A percentile compares a stretch with the other conserved stretches of the same genome.
Conservation (phyloP, 2,329 filamentous ascomycete genomes). For the Aureobasidium uvarum region DNA sequence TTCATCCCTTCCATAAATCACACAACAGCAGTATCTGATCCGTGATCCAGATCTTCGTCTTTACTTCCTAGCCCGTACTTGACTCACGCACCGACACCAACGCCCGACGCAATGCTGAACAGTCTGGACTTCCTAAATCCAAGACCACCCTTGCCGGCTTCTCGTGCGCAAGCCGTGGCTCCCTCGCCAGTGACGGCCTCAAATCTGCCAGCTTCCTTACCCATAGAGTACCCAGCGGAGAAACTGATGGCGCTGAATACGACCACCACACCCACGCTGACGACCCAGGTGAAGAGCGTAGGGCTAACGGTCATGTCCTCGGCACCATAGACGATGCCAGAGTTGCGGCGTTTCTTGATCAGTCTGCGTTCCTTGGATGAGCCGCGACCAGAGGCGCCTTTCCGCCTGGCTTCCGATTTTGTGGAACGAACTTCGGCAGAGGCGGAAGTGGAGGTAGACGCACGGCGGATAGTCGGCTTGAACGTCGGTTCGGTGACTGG, state of each 20-base stretch:
- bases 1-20: background rate
- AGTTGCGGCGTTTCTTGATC: slow-evolving; percentile 46
- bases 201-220: slow-evolving; percentile 56
- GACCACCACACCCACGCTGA: slow-evolving; percentile 63
- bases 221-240: slow-evolving; percentile 62
- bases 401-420: slow-evolving; percentile 47
- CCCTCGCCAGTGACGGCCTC: slow-evolving; percentile 43
- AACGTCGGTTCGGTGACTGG: slow-evolving; percentile 36
- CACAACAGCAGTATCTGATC: background rate
- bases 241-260: slow-evolving; percentile 64
- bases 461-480: slow-evolving; percentile 40
- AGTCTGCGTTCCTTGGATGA: slow-evolving; percentile 47
- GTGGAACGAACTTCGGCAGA: slow-evolving; percentile 32
- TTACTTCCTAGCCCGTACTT: too few species aligned
- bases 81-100: slow-evolving; percentile 26
- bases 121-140: slow-evolving; percentile 38
- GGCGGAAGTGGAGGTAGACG: slow-evolving; percentile 35
- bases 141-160: slow-evolving; percentile 36
- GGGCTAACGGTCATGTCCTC: slow-evolving; percentile 48
- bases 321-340: slow-evolving; percentile 25
- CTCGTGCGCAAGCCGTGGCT: slow-evolving; percentile 35
- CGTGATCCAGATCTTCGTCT: background rate
- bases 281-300: slow-evolving; percentile 64
- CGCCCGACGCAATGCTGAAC: slow-evolving; percentile 25
- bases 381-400: slow-evolving; percentile 42